phyloP scores from a whole-genome alignment of 2,329 filamentous ascomycete genomes.

The Zasmidium angulare region DNA sequence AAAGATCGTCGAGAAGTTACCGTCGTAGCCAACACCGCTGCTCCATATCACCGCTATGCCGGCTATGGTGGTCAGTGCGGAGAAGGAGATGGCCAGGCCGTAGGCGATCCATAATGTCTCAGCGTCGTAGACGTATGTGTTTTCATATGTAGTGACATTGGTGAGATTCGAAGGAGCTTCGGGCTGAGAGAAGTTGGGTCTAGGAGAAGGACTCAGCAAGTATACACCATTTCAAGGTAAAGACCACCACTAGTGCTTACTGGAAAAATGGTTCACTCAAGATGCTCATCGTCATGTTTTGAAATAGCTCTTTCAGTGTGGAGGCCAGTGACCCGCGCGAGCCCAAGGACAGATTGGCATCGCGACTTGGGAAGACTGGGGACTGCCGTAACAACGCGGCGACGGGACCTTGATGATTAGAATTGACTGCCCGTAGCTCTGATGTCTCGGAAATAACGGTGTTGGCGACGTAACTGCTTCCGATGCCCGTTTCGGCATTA shows the following conservation, averaged over 20 bases:
- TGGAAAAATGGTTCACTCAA: not conserved
- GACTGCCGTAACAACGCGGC: not conserved
- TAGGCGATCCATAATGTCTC: conserved; percentile 16
- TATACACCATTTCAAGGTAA: not conserved
- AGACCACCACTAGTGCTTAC: not conserved
- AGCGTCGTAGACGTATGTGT: conserved; percentile 15
- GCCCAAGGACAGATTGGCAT: not conserved
- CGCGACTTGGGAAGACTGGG: not conserved
- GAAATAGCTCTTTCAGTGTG: not conserved
- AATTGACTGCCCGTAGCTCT: not conserved
- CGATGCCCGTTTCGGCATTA: not conserved
- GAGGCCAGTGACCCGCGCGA: not conserved
- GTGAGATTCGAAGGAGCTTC: not conserved
- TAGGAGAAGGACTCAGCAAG: not conserved
- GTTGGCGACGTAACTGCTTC: not conserved
- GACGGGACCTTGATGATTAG: not conserved
- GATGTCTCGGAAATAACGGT: not conserved
- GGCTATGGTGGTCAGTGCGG: conserved; percentile 5
- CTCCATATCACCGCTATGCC: conserved; percentile 9
- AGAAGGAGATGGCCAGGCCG: conserved; percentile 15
- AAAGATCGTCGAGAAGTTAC: conserved; percentile 23
- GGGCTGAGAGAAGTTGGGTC: not conserved
- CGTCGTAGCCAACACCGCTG: conserved; percentile 13
- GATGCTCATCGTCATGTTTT: not conserved
- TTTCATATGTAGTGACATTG: conserved; percentile 9